Percentiles rank a stretch among this genome's conserved stretches.
These are phyloP conservation scores for Candida frijolesensis DNA, from an alignment of 1,139 yeast species.

Conservation along the genomic window DNA sequence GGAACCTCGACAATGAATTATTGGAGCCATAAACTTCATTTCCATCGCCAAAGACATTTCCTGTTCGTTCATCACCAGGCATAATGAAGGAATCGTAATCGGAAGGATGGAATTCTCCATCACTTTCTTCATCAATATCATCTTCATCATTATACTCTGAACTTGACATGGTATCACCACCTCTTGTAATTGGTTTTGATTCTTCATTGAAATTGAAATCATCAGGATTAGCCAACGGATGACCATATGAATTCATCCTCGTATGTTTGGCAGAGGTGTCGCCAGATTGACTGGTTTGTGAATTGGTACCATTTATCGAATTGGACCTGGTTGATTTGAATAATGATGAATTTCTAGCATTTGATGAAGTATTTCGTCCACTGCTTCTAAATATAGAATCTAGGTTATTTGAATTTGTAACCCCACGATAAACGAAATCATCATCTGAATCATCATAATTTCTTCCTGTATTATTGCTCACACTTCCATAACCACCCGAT, in stretches of 20 bases:
- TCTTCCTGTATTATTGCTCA: constrained; percentile 10
- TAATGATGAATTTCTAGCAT: constrained; percentile 16
- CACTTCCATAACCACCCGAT: constrained; percentile 14
- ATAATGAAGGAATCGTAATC: constrained; percentile 16
- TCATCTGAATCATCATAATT: constrained; percentile 22
- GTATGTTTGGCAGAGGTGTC: constrained; percentile 12
- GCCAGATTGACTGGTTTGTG: constrained; percentile 5
- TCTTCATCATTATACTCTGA: constrained; percentile 7
- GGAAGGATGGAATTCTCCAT: constrained; percentile 16
- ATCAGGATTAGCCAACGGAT: constrained; percentile 18
- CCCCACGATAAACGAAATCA: constrained; percentile 49
- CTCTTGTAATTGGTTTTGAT: constrained; percentile 1
- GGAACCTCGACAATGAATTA: constrained; percentile 16
- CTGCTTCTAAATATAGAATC: constrained; percentile 37
- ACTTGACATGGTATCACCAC: constrained; percentile 10
- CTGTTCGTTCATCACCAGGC: constrained; percentile 13
- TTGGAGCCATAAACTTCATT: constrained; percentile 11
- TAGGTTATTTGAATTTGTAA: constrained; percentile 46
- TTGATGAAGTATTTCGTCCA: constrained; percentile 21
- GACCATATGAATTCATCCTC: constrained; percentile 18
- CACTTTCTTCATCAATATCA: constrained; percentile 8
- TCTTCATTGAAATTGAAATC: constrained; percentile 18
- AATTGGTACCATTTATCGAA: constrained; percentile 10
- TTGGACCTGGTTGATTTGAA: constrained; percentile 19
- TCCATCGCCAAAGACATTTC: constrained; percentile 13